Conservation (phyloP, 352 stramenopile genomes). For the Plasmopara halstedii region DNA sequence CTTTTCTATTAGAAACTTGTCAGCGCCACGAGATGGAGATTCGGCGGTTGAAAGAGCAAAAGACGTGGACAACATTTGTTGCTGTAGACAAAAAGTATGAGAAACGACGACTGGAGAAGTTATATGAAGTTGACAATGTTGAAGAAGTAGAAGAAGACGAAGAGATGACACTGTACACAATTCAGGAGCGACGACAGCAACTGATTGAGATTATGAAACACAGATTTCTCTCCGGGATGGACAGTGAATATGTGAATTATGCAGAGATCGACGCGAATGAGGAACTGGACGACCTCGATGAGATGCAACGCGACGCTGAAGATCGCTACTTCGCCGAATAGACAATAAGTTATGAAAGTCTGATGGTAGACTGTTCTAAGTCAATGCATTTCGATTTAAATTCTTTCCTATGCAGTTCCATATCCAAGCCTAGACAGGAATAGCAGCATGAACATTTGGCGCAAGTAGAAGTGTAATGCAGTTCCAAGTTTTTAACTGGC, state of each 20-base stretch:
- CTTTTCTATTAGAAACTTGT: slow-evolving; percentile 62
- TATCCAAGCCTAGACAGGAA: too few species aligned
- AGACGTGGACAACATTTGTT: slow-evolving; percentile 41
- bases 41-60: slow-evolving; percentile 51
- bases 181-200: slow-evolving; percentile 42
- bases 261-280: slow-evolving; percentile 51
- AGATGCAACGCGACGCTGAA: slow-evolving; percentile 72
- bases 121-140: slow-evolving; percentile 28
- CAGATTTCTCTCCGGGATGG: slow-evolving; percentile 59
- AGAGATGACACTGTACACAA: slow-evolving; percentile 5
- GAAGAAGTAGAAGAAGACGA: slow-evolving; percentile 45
- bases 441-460: too few species aligned
- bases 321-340: slow-evolving; percentile 55
- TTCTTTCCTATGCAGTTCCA: too few species aligned
- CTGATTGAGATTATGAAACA: slow-evolving; percentile 70
- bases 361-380: too few species aligned
- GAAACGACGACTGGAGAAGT: slow-evolving; percentile 18
- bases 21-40: slow-evolving; percentile 64
- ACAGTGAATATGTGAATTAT: slow-evolving; percentile 61
- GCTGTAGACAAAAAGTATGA: slow-evolving; percentile 32
- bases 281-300: slow-evolving; percentile 50
- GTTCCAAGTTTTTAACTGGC: too few species aligned
- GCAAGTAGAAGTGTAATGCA: too few species aligned
- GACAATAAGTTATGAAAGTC: too few species aligned
- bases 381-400: too few species aligned